These are phyloP conservation scores for Kurtzmaniella quercitrusa DNA, from an alignment of 1,139 yeast species.

Conservation along the genomic window DNA sequence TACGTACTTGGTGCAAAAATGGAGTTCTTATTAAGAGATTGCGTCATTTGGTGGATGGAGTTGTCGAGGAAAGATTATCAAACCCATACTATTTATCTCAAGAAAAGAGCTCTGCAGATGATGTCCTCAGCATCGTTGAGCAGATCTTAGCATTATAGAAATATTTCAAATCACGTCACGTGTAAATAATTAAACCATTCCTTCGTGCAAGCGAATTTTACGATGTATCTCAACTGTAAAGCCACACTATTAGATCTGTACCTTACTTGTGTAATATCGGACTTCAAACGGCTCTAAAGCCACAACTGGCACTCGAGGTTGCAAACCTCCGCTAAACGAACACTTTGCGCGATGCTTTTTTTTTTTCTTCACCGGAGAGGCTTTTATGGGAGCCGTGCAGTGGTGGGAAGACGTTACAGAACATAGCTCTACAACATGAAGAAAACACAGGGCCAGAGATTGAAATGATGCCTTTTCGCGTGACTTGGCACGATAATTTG, in stretches of 20 bases:
- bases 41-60: slow-evolving; percentile 59
- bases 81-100: slow-evolving; percentile 16
- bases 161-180: neutral
- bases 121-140: slow-evolving; percentile 5
- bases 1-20: slow-evolving; percentile 90
- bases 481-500: neutral
- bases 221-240: too few species aligned
- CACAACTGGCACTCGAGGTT: neutral
- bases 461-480: neutral
- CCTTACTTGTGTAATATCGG: too few species aligned
- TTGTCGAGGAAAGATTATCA: slow-evolving; percentile 52
- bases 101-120: slow-evolving; percentile 1
- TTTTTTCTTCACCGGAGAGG: neutral
- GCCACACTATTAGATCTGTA: too few species aligned
- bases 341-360: neutral
- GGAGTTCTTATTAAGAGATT: slow-evolving; percentile 78
- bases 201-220: too few species aligned
- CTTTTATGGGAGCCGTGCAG: neutral
- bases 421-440: neutral
- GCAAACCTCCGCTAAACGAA: neutral
- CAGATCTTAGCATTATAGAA: slow-evolving; percentile 5
- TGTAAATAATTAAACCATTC: neutral
- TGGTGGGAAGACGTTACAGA: neutral
- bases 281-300: neutral
- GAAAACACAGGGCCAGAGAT: neutral